A percentile compares a stretch with the other conserved stretches of the same genome.
These are phyloP conservation scores for Chrysochromulina tobinii DNA, from an alignment of 78 protist species.

Conservation along the genomic window DNA sequence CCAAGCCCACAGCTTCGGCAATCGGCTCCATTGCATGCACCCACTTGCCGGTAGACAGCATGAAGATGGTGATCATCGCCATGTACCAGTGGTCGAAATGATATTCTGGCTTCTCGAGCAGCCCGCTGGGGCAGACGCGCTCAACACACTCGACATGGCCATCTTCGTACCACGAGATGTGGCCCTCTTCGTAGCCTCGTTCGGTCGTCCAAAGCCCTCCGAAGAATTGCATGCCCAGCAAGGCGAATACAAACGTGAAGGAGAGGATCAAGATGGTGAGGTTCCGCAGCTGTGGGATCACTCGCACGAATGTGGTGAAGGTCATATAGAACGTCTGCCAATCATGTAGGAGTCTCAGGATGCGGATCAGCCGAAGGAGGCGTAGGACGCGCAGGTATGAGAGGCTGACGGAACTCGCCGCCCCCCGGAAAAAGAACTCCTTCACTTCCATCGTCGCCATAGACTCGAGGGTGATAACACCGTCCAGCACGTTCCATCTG, in stretches of 20 bases:
- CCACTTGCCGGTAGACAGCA: no score
- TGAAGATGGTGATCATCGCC: no score
- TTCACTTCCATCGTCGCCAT: background rate
- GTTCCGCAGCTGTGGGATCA: background rate
- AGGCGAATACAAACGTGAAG: background rate
- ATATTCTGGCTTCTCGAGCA: no score
- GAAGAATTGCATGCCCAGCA: slow-evolving; percentile 49
- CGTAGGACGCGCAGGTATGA: background rate
- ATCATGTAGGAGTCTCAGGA: slow-evolving; percentile 19
- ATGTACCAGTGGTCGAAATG: no score
- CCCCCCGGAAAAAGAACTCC: background rate
- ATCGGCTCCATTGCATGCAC: no score
- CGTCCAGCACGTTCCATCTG: slow-evolving; percentile 34
- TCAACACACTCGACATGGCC: no score
- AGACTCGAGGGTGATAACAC: background rate
- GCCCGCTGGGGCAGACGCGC: no score
- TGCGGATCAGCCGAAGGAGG: slow-evolving; percentile 3
- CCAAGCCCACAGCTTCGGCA: no score
- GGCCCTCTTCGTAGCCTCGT: no score
- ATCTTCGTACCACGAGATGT: no score
- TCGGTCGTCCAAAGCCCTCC: no score
- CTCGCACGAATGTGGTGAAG: background rate
- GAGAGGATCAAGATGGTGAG: background rate
- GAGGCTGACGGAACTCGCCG: background rate
- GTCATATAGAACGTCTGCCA: background rate